These are phyloP conservation scores for Nigrospora osmanthi DNA, from an alignment of 2,329 filamentous ascomycete species.

Conservation along the genomic window DNA sequence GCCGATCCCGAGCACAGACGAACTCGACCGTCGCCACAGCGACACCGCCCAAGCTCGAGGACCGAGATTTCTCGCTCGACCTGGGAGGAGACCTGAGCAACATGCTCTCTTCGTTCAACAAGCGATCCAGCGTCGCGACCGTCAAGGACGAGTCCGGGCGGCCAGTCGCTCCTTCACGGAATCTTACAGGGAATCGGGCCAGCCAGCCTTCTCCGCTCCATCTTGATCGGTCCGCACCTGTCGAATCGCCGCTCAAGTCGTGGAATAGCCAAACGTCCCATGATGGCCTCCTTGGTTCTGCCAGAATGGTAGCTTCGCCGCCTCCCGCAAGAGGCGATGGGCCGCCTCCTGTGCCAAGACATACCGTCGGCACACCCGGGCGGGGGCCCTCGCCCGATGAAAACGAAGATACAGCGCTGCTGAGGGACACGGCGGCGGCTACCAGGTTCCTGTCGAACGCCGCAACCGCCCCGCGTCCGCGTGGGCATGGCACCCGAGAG, in stretches of 20 bases:
- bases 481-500: conserved; percentile 23
- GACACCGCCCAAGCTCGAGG: conserved; percentile 40
- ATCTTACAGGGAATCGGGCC: conserved; percentile 36
- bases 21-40: conserved; percentile 45
- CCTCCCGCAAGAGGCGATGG: conserved; percentile 23
- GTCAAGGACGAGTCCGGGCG: conserved; percentile 31
- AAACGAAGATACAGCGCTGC: conserved; percentile 44
- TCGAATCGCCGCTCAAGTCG: conserved; percentile 41
- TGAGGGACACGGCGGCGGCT: conserved; percentile 44
- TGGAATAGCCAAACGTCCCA: conserved; percentile 44
- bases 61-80: conserved; percentile 39
- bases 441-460: conserved; percentile 33
- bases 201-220: conserved; percentile 39
- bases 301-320: conserved; percentile 20
- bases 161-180: conserved; percentile 26
- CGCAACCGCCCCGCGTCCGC: conserved; percentile 10
- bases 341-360: conserved; percentile 19
- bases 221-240: conserved; percentile 33
- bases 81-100: conserved; percentile 50
- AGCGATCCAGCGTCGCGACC: conserved; percentile 43
- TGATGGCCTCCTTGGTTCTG: conserved; percentile 36
- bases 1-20: conserved; percentile 40
- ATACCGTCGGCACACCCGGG: conserved; percentile 7
- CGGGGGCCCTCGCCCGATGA: conserved; percentile 23
- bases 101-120: conserved; percentile 49